Base-by-base conservation (phyloP, 305 asterid species). In the Petunia hybrid region DNA sequence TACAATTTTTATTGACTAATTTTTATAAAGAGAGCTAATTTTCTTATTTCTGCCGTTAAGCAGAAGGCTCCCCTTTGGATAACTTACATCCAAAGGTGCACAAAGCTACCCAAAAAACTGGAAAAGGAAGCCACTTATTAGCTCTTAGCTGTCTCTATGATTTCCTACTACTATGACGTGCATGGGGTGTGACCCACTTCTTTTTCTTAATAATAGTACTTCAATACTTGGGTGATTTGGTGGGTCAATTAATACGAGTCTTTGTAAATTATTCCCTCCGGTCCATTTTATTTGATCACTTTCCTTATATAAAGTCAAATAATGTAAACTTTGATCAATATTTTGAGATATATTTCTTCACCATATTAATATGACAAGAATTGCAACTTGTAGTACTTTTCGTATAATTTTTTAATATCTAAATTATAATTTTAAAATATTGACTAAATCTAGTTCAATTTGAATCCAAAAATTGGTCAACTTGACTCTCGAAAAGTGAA, bases 101-200 rank as follows among this genome's bases (percentile, higher is more conserved):
- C 9, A 77, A 77, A 61, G 43, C 71, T 77, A 61, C 71, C 70
- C 1, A 56, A 36, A 71, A 57, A 62, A 48, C 41, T 64, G 46
- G 73, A 39, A 10, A 64, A 64, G 6, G 71, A 64, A 64, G 71
- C 43, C 40, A 42, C 42, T 41, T 42, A 59, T 76, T 56, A 67
- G 65, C 6, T 3, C 79, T 59, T 77, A 81, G 83, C 39, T 63
- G 48, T 85, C 70, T 68, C 62, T 77, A 46, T 84, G 82, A 79
- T 4, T 43, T 39, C 59, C 2, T 22, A 59, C 78, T 68, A 13
- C 63, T 56, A 60, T 83, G 79, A 85, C 85, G 86, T 87, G 91
- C 89, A 86, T 86, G 86, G 86, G 83, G 77, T 79, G 87, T 84
- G 84, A 84, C 82, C 85, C 82, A 77, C 70, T 42, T 57, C 42